A percentile compares a stretch with the other conserved stretches of the same genome.
phyloP scores from a whole-genome alignment of 1,139 yeast genomes.

The Geotrichum cucujoidarum region DNA sequence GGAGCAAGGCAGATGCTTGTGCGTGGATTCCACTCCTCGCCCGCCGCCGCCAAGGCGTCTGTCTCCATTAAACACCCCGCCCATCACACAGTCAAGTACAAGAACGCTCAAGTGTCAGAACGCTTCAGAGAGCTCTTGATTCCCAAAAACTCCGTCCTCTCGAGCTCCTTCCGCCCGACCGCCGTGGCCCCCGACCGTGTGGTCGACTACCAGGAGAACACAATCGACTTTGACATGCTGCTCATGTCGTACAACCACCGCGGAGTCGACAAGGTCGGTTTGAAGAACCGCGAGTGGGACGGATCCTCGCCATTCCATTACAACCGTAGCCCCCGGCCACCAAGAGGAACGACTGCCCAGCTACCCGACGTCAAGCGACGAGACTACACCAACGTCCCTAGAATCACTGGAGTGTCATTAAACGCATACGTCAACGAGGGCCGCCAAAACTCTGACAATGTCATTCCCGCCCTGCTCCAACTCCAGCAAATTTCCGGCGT shows the following conservation, averaged over 20 bases:
- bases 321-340: slow-evolving; percentile 54
- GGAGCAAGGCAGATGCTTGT: slow-evolving; percentile 11
- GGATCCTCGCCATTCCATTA: slow-evolving; percentile 84
- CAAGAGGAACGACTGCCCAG: slow-evolving; percentile 48
- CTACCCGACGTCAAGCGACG: slow-evolving; percentile 70
- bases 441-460: slow-evolving; percentile 64
- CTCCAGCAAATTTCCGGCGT: slow-evolving; percentile 90
- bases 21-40: slow-evolving; percentile 27
- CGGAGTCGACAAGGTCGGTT: slow-evolving; percentile 50
- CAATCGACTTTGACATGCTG: slow-evolving; percentile 69
- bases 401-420: slow-evolving; percentile 57
- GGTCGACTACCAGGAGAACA: slow-evolving; percentile 68
- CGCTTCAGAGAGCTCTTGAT: slow-evolving; percentile 60
- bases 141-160: slow-evolving; percentile 45
- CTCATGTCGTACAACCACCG: slow-evolving; percentile 73
- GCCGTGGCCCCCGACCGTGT: slow-evolving; percentile 75
- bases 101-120: slow-evolving; percentile 56
- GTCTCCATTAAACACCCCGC: slow-evolving; percentile 78
- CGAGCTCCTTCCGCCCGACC: slow-evolving; percentile 72
- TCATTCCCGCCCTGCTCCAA: slow-evolving; percentile 73
- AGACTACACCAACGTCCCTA: slow-evolving; percentile 64
- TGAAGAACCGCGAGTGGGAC: slow-evolving; percentile 80
- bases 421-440: slow-evolving; percentile 79
- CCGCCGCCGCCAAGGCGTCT: slow-evolving; percentile 46
- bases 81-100: slow-evolving; percentile 77